Conservation (phyloP, 768 basidiomycete species). For the Artomyces pyxidatus region DNA sequence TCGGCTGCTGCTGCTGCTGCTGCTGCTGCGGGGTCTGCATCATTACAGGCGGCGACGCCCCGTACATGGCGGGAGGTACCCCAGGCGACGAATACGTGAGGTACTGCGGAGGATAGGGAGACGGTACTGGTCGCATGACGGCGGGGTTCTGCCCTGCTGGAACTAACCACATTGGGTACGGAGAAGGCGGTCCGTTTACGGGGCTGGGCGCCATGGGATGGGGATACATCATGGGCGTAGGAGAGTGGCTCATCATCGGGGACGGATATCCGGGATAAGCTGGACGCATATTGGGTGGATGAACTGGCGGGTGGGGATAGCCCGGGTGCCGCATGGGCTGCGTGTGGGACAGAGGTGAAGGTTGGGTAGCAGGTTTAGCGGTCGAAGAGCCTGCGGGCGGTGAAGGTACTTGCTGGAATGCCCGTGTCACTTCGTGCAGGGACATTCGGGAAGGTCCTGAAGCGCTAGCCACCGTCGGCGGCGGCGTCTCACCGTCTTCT, state of each 20-base stretch:
- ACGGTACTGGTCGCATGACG: slow-evolving; percentile 49
- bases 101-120: slow-evolving; percentile 55
- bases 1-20: slow-evolving; percentile 32
- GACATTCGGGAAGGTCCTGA: slow-evolving; percentile 61
- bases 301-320: slow-evolving; percentile 27
- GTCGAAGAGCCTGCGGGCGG: slow-evolving; percentile 40
- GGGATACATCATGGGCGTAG: slow-evolving; percentile 61
- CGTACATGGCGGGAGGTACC: slow-evolving; percentile 39
- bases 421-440: slow-evolving; percentile 72
- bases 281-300: slow-evolving; percentile 43
- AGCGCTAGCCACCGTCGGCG: slow-evolving; percentile 44
- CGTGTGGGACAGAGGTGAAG: slow-evolving; percentile 22
- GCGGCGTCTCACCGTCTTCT: slow-evolving; percentile 77
- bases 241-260: slow-evolving; percentile 67
- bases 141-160: slow-evolving; percentile 39
- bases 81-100: slow-evolving; percentile 57
- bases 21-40: slow-evolving; percentile 37
- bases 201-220: slow-evolving; percentile 53
- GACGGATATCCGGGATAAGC: slow-evolving; percentile 55
- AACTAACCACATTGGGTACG: slow-evolving; percentile 60
- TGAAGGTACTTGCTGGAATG: slow-evolving; percentile 79
- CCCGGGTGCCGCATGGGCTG: slow-evolving; percentile 4
- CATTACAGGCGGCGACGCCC: slow-evolving; percentile 33
- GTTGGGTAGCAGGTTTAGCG: slow-evolving; percentile 40
- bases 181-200: slow-evolving; percentile 53